Base-by-base conservation (phyloP, 2,329 filamentous ascomycete species). In the Ophiocordyceps camponoti-leonardi region DNA sequence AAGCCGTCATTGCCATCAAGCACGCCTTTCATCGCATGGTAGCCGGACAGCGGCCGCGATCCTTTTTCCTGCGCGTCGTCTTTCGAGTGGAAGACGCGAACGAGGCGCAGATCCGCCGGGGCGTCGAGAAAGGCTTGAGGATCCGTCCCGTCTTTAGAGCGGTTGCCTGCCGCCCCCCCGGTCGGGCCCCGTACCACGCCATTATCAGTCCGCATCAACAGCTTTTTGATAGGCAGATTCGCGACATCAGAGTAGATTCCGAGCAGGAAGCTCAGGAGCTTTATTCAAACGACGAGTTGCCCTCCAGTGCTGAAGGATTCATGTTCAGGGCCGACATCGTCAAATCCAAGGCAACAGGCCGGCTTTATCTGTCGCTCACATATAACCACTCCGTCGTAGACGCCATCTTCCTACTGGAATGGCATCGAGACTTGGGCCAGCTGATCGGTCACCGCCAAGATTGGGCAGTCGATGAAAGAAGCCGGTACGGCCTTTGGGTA, bases 351-450 rank as follows among this genome's bases (percentile, higher is more conserved):
- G 45, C 47, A 1, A 52, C 49, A 2, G 47, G 42, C 1, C 47
- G 49, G 7, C 43, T 45, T 5, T 55, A 56, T 43, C 48, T 65
- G 13, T 46, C 49, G 18, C 48, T 61, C 41, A 59, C 55, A 0
- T 61, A 60, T 44, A 64, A 57, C 45, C 62, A 65, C 48, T 61
- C 59, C 40, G 49, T 59, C 35, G 53, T 62, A 23, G 62, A 65
- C 47, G 61, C 58, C 14, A 41, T 63, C 41, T 59, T 56, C 1
- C 49, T 64, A 8, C 50, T 58, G 13, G 52, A 58, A 4, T 61
- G 55, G 53, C 54, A 61, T 31, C 53, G 55, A 37, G 58, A 64
- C 41, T 52, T 65, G 2, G 57, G 61, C 45, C 53, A 50, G 4
- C 52, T 58, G 31, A 54, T 65, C 6, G 44, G 49, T 30, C 47